phyloP scores from a whole-genome alignment of 768 basidiomycete genomes.

The Guyanaporus albipodus region DNA sequence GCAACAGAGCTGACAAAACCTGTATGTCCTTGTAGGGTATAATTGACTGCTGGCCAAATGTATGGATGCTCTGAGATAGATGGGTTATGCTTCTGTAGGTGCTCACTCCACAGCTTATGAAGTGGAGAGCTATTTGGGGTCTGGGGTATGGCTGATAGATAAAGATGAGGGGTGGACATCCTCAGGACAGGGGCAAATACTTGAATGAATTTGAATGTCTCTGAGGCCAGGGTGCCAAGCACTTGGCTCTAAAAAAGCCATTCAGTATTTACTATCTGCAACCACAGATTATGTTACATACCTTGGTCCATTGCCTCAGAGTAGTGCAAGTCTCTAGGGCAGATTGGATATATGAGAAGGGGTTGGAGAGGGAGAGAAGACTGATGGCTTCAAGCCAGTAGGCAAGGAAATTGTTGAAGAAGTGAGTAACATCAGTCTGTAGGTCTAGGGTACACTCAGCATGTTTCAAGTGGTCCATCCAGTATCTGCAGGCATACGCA shows the following conservation, averaged over 20 bases:
- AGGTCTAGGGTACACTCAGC: slow-evolving; percentile 12
- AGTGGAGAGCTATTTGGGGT: slow-evolving; percentile 27
- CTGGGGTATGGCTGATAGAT: slow-evolving; percentile 38
- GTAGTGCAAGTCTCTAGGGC: slow-evolving; percentile 11
- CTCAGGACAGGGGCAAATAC: slow-evolving; percentile 29
- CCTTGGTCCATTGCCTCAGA: slow-evolving; percentile 18
- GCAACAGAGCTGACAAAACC: slow-evolving; percentile 10
- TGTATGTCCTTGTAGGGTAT: slow-evolving; percentile 14
- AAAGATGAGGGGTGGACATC: slow-evolving; percentile 35
- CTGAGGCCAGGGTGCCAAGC: slow-evolving; percentile 17
- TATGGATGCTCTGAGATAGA: slow-evolving; percentile 6
- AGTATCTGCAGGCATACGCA: slow-evolving; percentile 36
- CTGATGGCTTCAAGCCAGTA: slow-evolving; percentile 40
- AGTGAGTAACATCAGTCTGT: slow-evolving; percentile 12
- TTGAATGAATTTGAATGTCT: slow-evolving; percentile 29
- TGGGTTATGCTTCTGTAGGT: slow-evolving; percentile 14
- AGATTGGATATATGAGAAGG: slow-evolving; percentile 2
- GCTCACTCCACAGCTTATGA: slow-evolving; percentile 19
- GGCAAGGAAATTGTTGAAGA: slow-evolving; percentile 27
- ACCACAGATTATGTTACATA: neutral
- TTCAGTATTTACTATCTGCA: neutral
- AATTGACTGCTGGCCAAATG: slow-evolving; percentile 19
- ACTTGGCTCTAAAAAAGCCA: slow-evolving; percentile 9
- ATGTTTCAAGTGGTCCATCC: slow-evolving; percentile 30
- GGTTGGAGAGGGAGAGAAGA: slow-evolving; percentile 8